Evolutionary conservation across 345 rosid species (phyloP), one percentile per base, ranked within the genome.

Genomic region (thale cress (Arabidopsis thaliana)): DNA sequence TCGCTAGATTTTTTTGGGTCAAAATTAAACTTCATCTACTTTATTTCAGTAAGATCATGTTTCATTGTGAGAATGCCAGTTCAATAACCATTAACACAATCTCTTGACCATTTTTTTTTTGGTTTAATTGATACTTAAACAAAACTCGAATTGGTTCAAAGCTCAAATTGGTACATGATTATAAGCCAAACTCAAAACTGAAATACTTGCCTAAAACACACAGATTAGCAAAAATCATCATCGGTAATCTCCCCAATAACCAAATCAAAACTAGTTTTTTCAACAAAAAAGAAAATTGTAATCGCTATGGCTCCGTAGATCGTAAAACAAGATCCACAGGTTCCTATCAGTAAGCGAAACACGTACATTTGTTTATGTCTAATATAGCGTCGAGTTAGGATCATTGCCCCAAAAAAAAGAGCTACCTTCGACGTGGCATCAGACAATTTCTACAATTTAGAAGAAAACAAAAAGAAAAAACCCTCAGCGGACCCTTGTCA

Each of bases 281-380:
- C 1, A 2, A 33, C 5, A 4, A 20, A 0, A 16, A 44, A 46
- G n/a, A n/a, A 55, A 38, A 28, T 28, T 77, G 72, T 77, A 77
- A 77, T 71, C 80, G 76, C 80, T 61, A 48, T 77, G 80, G 80
- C 80, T 65, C 80, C 76, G 76, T 71, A 58, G 76, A 77, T n/a
- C 76, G 12, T 3, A 71, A 0, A 8, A 25, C 30, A 55, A 78
- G 82, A 81, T 84, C 88, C 65, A 83, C 83, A 82, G 84, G 83
- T 85, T 87, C 92, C 89, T 85, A 85, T 85, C 88, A 80, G 71
- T 1, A 80, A 57, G 85, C 89, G 88, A 85, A 83, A 80, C 82
- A 83, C 61, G 9, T 32, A 50, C 75, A 73, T 84, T 36, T 34
- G 38, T 86, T 0, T 85, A 0, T 77, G 85, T 72, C 85, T 82